Base-by-base conservation (phyloP, 164 flowering plant genomes). In the Taxillus chinensis region DNA sequence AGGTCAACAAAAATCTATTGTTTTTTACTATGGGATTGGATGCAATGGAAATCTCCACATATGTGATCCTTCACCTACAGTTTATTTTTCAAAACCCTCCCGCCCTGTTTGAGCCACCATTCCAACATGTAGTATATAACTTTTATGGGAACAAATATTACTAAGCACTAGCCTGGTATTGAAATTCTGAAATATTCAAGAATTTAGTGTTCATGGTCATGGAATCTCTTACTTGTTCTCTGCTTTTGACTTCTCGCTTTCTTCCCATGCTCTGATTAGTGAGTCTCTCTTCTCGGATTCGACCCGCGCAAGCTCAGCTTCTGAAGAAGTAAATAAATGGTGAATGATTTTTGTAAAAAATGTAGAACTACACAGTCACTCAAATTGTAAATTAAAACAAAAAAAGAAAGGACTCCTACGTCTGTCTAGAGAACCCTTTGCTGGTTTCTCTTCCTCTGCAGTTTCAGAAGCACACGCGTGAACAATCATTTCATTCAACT, bases 191-290 rank as follows among this genome's bases (percentile, higher is more conserved):
- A 27, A 27, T 27, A 27, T 27, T 27, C 27, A 27, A 27, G 27
- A 27, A 27, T 27, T 27, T 27, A 27, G 27, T 27, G 27, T 27
- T 27, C 27, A 27, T 39, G n/a, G n/a, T 17, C 14, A 9, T 11
- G 60, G 45, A 42, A 39, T 4, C 7, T 0, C 71, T 62, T 73
- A 83, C 87, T 70, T 83, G 80, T 81, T 82, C 48, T 80, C 82
- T 10, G 75, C 73, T 63, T 77, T 80, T 10, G 76, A 46, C 60
- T 83, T 83, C 64, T 80, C 82, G 58, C 70, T 81, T 62, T 83
- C 87, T 67, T 83, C 87, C 87, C 87, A 83, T 40, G 87, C 87
- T 66, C 63, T 79, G 57, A 83, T 75, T 13, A 80, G 64, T 3
- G 85, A 71, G 17, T 65, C 4, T 57, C 73, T 70, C 69, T 83